Evolutionary conservation across 768 basidiomycete species (phyloP).

Genomic region (Dacryopinax primogenitus): DNA sequence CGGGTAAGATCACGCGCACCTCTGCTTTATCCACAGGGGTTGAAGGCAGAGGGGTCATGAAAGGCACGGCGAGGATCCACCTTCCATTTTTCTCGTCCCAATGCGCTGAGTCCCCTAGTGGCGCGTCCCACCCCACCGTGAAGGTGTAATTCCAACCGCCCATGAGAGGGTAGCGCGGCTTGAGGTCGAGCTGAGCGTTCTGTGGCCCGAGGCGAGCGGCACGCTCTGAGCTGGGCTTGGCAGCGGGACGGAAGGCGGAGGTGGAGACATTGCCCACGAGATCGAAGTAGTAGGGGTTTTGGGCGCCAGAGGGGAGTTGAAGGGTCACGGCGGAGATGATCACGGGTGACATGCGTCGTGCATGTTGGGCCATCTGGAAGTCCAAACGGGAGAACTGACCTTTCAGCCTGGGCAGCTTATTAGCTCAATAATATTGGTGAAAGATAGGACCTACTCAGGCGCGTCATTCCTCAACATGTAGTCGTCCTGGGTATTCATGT

Average conservation of each 20-base stretch:
- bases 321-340: constrained; percentile 61
- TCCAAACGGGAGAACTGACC: constrained; percentile 90
- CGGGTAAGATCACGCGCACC: constrained; percentile 71
- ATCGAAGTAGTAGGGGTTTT: constrained; percentile 80
- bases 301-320: constrained; percentile 70
- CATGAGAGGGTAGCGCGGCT: constrained; percentile 81
- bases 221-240: constrained; percentile 31
- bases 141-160: constrained; percentile 98
- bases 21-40: constrained; percentile 71
- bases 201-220: constrained; percentile 15
- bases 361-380: constrained; percentile 59
- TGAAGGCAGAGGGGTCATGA: constrained; percentile 69
- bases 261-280: constrained; percentile 93
- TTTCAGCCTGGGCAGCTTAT: constrained; percentile 49
- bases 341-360: constrained; percentile 42
- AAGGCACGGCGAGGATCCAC: constrained; percentile 68
- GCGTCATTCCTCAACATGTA: constrained; percentile 80
- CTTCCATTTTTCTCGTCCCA: constrained; percentile 50
- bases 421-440: constrained; percentile 9
- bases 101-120: constrained; percentile 55
- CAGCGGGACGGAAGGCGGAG: constrained; percentile 61
- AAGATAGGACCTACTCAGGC: constrained; percentile 52
- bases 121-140: constrained; percentile 88
- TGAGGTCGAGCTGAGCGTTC: constrained; percentile 57
- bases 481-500: constrained; percentile 85